A percentile compares a stretch with the other conserved stretches of the same genome.
Evolutionary conservation across 768 basidiomycete genomes (phyloP).

Genomic region (Kwoniella sp.): DNA sequence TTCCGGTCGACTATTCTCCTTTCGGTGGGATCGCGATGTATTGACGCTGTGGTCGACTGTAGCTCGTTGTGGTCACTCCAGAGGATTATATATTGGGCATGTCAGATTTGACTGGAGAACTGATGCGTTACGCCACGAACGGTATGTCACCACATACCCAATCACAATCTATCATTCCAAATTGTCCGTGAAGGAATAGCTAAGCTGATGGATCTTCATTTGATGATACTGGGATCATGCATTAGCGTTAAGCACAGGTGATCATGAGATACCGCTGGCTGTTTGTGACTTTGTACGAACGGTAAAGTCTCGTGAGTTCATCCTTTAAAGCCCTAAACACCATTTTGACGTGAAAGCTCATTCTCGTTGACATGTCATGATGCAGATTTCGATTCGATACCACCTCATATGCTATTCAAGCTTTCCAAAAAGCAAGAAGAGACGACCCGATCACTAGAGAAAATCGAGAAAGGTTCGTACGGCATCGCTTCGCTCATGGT

Average conservation of each 20-base stretch:
- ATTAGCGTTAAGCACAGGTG: slow-evolving; percentile 51
- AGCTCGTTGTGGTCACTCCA: slow-evolving; percentile 76
- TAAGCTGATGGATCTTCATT: no score
- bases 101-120: slow-evolving; percentile 92
- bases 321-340: no score
- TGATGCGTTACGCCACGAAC: slow-evolving; percentile 93
- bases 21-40: no score
- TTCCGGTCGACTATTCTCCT: no score
- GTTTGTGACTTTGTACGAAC: slow-evolving; percentile 55
- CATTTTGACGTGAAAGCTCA: no score
- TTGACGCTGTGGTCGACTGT: not conserved
- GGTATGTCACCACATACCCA: slow-evolving; percentile 56
- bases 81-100: slow-evolving; percentile 90
- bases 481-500: no score
- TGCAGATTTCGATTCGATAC: slow-evolving; percentile 76
- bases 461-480: slow-evolving; percentile 86
- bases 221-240: no score
- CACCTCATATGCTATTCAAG: slow-evolving; percentile 55
- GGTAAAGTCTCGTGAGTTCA: not conserved
- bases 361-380: no score
- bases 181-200: no score
- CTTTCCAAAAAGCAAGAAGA: slow-evolving; percentile 85
- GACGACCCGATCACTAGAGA: slow-evolving; percentile 81
- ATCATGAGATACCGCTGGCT: slow-evolving; percentile 52
- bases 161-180: no score